Evolutionary conservation across 1,284 basidiomycete genomes (phyloP).

Genomic region (Apiotrichum brassicae): DNA sequence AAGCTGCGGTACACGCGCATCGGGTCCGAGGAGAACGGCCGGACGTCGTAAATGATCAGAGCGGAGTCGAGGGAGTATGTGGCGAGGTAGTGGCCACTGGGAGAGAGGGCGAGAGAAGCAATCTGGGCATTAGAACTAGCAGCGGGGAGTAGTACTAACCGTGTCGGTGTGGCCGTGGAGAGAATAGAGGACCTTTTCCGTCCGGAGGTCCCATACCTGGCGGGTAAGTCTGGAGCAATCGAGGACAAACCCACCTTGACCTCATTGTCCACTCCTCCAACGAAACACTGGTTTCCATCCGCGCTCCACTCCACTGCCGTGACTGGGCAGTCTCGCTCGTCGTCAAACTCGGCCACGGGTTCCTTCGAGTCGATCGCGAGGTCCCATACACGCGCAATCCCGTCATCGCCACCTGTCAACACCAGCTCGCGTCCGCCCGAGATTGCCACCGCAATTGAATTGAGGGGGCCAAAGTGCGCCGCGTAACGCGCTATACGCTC

Average conservation of each 20-base stretch:
- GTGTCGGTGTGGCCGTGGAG: conserved; percentile 80
- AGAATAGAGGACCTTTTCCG: conserved; percentile 66
- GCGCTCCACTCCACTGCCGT: conserved; percentile 88
- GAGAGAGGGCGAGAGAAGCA: conserved; percentile 79
- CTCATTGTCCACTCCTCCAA: conserved; percentile 88
- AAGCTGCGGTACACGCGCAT: conserved; percentile 72
- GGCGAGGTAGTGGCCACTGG: conserved; percentile 74
- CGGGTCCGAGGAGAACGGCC: conserved; percentile 78
- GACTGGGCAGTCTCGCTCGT: conserved; percentile 68
- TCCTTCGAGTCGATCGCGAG: conserved; percentile 67
- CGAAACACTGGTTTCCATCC: conserved; percentile 76
- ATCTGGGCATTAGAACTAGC: conserved; percentile 28
- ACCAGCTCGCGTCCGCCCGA: conserved; percentile 67
- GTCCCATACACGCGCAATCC: conserved; percentile 81
- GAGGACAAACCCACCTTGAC: conserved; percentile 62
- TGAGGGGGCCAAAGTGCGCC: conserved; percentile 82
- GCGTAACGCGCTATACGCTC: conserved; percentile 37
- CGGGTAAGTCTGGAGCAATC: not conserved
- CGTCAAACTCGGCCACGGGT: conserved; percentile 68
- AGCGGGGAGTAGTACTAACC: conserved; percentile 43
- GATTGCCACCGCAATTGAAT: conserved; percentile 76
- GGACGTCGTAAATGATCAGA: conserved; percentile 78
- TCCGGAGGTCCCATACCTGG: conserved; percentile 79
- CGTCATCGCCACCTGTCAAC: conserved; percentile 80
- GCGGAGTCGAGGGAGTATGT: conserved; percentile 82